Evolutionary conservation across 192 early-diverging fungal species (phyloP).

Genomic region (Lobosporangium transversale): DNA sequence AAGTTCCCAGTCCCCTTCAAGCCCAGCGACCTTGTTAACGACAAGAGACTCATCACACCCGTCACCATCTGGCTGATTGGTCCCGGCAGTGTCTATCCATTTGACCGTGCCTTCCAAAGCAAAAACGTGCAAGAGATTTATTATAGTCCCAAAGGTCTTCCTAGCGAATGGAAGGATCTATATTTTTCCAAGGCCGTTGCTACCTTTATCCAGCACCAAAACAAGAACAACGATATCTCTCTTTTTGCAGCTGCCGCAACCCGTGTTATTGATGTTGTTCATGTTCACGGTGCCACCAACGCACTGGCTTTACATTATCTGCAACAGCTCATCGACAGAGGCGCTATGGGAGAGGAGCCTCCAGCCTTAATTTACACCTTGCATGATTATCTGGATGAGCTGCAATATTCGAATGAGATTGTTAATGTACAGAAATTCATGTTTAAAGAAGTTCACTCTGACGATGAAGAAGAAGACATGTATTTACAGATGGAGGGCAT

Average conservation of each 20-base stretch:
- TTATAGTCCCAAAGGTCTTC: conserved; percentile 57
- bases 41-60: conserved; percentile 17
- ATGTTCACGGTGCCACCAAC: conserved; percentile 67
- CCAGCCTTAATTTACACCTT: conserved; percentile 66
- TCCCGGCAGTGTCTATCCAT: conserved; percentile 54
- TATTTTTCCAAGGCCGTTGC: conserved; percentile 66
- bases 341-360: conserved; percentile 50
- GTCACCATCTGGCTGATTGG: conserved; percentile 64
- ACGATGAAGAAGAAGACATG: conserved; percentile 47
- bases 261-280: conserved; percentile 60
- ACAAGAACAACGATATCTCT: conserved; percentile 55
- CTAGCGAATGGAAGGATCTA: conserved; percentile 66
- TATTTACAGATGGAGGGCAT: conserved; percentile 34
- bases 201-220: conserved; percentile 55
- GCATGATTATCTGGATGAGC: conserved; percentile 69
- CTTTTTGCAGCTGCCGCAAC: conserved; percentile 54
- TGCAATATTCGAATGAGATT: conserved; percentile 62
- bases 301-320: conserved; percentile 60
- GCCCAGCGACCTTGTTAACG: conserved; percentile 25
- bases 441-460: conserved; percentile 36
- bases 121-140: conserved; percentile 56
- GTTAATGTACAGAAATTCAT: conserved; percentile 61
- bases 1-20: conserved; percentile 27
- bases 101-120: conserved; percentile 56
- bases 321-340: conserved; percentile 35